Percentiles rank a stretch among this genome's conserved stretches.
Evolutionary conservation across 768 basidiomycete genomes (phyloP).

Genomic region (Auriscalpium orientale): DNA sequence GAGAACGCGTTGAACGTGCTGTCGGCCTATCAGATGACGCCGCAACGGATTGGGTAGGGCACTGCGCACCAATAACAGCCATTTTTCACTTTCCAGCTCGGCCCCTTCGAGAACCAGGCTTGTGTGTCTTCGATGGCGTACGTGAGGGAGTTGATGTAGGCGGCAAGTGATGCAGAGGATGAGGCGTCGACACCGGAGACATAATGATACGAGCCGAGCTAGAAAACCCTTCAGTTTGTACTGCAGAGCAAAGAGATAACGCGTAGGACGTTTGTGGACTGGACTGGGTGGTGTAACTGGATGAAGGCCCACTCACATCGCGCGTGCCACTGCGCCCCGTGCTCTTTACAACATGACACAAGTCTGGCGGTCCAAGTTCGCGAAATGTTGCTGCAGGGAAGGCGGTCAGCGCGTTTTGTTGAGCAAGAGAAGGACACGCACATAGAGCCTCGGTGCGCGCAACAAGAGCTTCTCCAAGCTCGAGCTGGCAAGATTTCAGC

Average conservation of each 20-base stretch:
- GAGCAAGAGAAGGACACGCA: slow-evolving; percentile 32
- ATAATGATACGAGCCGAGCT: slow-evolving; percentile 96
- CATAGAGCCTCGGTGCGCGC: slow-evolving; percentile 90
- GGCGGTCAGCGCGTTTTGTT: slow-evolving; percentile 6
- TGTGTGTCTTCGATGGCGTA: slow-evolving; percentile 88
- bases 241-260: slow-evolving; percentile 3
- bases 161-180: slow-evolving; percentile 93
- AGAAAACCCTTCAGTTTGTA: background rate
- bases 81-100: slow-evolving; percentile 84
- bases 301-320: slow-evolving; percentile 72
- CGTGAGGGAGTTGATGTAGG: slow-evolving; percentile 97
- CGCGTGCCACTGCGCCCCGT: slow-evolving; percentile 76
- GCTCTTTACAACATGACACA: slow-evolving; percentile 93
- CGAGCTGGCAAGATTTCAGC: slow-evolving; percentile 44
- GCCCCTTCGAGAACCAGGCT: slow-evolving; percentile 85
- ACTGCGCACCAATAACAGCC: slow-evolving; percentile 82
- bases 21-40: background rate
- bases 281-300: background rate
- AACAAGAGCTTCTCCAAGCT: slow-evolving; percentile 82
- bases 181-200: slow-evolving; percentile 98
- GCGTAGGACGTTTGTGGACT: slow-evolving; percentile 1
- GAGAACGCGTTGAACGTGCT: slow-evolving; percentile 99
- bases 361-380: slow-evolving; percentile 94
- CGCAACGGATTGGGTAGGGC: background rate
- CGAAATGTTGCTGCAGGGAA: slow-evolving; percentile 73